Percentiles rank a stretch among this genome's conserved stretches.
These are phyloP conservation scores for Phytophthora pini DNA, from an alignment of 352 stramenopile genomes.

Conservation along the genomic window DNA sequence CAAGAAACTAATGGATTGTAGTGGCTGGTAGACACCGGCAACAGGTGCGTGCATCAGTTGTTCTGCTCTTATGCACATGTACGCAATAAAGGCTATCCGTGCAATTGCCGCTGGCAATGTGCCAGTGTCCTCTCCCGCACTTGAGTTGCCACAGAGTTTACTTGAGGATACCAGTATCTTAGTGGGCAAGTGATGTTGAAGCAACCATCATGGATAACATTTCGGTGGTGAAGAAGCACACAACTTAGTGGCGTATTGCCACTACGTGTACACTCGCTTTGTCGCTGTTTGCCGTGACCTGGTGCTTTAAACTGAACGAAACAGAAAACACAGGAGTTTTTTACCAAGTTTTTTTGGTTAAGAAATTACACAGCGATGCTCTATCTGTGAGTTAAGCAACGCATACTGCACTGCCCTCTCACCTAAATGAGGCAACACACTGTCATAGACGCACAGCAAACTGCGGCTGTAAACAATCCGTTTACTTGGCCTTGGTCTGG, in stretches of 20 bases:
- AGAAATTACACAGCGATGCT: slow-evolving; percentile 30
- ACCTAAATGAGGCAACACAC: slow-evolving; percentile 3
- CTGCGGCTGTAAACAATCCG: background rate
- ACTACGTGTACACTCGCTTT: too few relatives aligned
- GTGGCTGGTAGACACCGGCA: background rate
- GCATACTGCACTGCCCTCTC: background rate
- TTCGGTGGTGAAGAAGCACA: too few relatives aligned
- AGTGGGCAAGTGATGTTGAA: too few relatives aligned
- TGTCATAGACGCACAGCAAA: slow-evolving; percentile 3
- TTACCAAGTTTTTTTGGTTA: slow-evolving; percentile 23
- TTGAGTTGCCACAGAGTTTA: too few relatives aligned
- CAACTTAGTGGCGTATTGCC: too few relatives aligned
- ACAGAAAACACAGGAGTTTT: background rate
- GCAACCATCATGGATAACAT: too few relatives aligned
- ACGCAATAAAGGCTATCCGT: background rate
- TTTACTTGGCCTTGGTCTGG: slow-evolving; percentile 93
- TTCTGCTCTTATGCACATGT: background rate
- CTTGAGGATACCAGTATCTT: too few relatives aligned
- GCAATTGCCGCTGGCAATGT: too few relatives aligned
- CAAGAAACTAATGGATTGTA: background rate
- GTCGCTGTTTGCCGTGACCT: too few relatives aligned
- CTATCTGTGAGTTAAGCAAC: slow-evolving; percentile 8
- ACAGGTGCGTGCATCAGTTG: background rate
- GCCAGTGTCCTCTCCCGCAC: too few relatives aligned
- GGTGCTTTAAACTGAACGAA: too few relatives aligned